Base-by-base conservation (phyloP, 805 yeast genomes). In the Nakazawaea ishiwadae region DNA sequence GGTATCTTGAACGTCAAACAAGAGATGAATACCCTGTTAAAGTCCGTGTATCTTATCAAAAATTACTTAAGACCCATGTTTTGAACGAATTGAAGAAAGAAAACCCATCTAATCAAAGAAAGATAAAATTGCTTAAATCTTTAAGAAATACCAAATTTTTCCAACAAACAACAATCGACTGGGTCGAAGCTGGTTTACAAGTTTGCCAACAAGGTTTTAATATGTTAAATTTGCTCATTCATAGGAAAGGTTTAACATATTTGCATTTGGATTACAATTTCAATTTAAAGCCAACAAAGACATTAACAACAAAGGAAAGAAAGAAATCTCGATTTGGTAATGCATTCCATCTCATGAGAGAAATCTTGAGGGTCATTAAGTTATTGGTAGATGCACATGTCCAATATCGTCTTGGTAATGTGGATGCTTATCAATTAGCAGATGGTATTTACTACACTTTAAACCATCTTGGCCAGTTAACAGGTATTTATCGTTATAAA, bases 131-230 rank as follows among this genome's bases (percentile, higher is more conserved):
- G 11, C 57, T 93, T 20, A 78, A 77, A 47, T 71, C 79, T 23
- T 70, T 93, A 49, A 77, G 79, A 44, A 69, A 73, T 35, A 93
- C 99, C 0, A 90, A 87, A 54, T 93, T 77, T 58, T 93, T 93
- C 62, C 96, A 88, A 55, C 82, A 85, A 52, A 91, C 99, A 0
- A 73, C 90, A 0, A 81, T 93, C 37, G 99, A 93, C 60, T 93
- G 99, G 99, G 93, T 91, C 3, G 99, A 93, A 59, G 99, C 98
- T 1, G 99, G 97, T 21, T 66, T 93, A 44, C 98, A 93, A 62
- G 79, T 93, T 2, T 85, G 96, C 54, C 75, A 79, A 29, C 99
- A 93, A 61, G 99, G 99, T 3, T 86, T 82, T 60, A 91, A 88
- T 52, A 90, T 91, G 95, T 70, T 93, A 35, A 90, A 89, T 59